Evolutionary conservation across 1,284 basidiomycete genomes (phyloP).

Genomic region (Puccinia hordei): DNA sequence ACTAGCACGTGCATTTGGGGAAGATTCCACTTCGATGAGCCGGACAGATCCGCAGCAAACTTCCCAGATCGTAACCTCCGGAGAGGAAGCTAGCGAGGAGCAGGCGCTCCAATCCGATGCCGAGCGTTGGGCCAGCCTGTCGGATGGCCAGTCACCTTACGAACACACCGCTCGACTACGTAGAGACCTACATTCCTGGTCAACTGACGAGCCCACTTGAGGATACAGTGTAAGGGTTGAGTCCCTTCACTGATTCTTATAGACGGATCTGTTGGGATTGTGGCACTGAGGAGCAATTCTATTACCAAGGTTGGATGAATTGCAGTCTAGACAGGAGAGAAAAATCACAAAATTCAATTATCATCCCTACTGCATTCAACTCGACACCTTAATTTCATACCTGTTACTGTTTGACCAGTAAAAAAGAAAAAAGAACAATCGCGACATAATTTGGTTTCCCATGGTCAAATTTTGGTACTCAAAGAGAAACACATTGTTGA

Average conservation of each 20-base stretch:
- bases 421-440: neutral
- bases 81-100: constrained; percentile 24
- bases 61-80: neutral
- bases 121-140: constrained; percentile 19
- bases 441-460: neutral
- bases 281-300: too few relatives aligned
- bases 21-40: constrained; percentile 1
- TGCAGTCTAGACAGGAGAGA: too few relatives aligned
- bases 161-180: constrained; percentile 10
- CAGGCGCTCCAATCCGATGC: constrained; percentile 27
- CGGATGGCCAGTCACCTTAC: constrained; percentile 29
- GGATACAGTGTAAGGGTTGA: too few relatives aligned
- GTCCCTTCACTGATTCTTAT: too few relatives aligned
- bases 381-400: too few relatives aligned
- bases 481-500: neutral
- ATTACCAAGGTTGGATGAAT: too few relatives aligned
- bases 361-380: too few relatives aligned
- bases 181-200: constrained; percentile 31
- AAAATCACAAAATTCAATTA: neutral
- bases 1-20: constrained; percentile 27
- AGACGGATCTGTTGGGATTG: too few relatives aligned
- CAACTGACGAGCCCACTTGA: neutral
- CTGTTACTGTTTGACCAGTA: too few relatives aligned
- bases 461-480: too few relatives aligned
- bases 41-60: neutral